These are phyloP conservation scores for sorghum (Sorghum bicolor) DNA, from an alignment of 176 grass and related monocot species.

Conservation along the genomic window Sorghum_bicolor_NCBIv3 NC_012871.2:74605501-74606000, in stretches of 20 bases:
- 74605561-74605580: slow-evolving; percentile 28
- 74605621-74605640: slow-evolving; percentile 39
- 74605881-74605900: slow-evolving; percentile 45
- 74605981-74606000: too few relatives aligned
- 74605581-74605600: slow-evolving; percentile 51
- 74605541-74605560: slow-evolving; percentile 15
- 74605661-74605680: slow-evolving; percentile 43
- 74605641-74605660: slow-evolving; percentile 41
- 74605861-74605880: not conserved
- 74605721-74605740: not conserved
- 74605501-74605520: slow-evolving; percentile 16
- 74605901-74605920: too few relatives aligned
- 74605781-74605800: slow-evolving; percentile 27
- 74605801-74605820: not conserved
- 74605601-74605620: slow-evolving; percentile 46
- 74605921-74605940: too few relatives aligned
- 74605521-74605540: slow-evolving; percentile 1
- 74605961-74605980: too few relatives aligned
- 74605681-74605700: slow-evolving; percentile 33
- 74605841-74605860: not conserved
- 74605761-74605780: slow-evolving; percentile 28
- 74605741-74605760: slow-evolving; percentile 39
- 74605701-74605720: slow-evolving; percentile 32
- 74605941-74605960: too few relatives aligned
- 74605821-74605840: slow-evolving; percentile 23